Evolutionary conservation across 352 stramenopile genomes (phyloP), one percentile per base, ranked within the genome.

Genomic region (Peronospora destructor): DNA sequence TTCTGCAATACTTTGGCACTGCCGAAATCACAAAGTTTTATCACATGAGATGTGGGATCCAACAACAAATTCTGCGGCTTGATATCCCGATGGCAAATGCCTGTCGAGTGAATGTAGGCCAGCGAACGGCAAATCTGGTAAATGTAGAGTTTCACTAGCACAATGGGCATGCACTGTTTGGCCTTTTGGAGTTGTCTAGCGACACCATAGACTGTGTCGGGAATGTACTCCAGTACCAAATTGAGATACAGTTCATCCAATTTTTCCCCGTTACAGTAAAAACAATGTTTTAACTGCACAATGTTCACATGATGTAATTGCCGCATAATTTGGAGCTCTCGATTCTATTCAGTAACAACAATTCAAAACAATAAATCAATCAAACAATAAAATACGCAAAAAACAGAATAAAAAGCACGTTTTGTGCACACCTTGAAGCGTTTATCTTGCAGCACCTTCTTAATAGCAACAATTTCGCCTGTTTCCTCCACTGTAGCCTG

Each of bases 21-120:
- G 34, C 97, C 97, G 83, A 99, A 99, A 77, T 99, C 97, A 66
- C 96, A 99, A 9, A 99, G 82, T 69, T 99, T 99, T 43, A 99
- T 75, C 25, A 98, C 83, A 53, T 98, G 95, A 23, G 92, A 97
- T 26, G 85, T 76, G 12, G 96, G 94, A 67, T 99, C 91, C 40
- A 99, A 78, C 47, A 99, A 69, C 49, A 99, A 59, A 67, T 99
- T 99, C 68, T 99, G 96, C 25, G 97, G 97, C 74, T 99, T 99
- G 63, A 99, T 99, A 67, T 99, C 97, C 32, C 95, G 87, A 67
- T 99, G 96, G 64, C 96, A 99, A 51, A 99, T 98, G 32, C 95
- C 96, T 26, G 94, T 85, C 5, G 84, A 84, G 64, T 99, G 97
- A 59, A 99, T 98, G 73, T 99, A 98, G 12, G 91, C 94, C 39